A percentile compares a stretch with the other conserved stretches of the same genome.
These are phyloP conservation scores for Candida glucosophila DNA, from an alignment of 1,139 yeast species.

Conservation along the genomic window DNA sequence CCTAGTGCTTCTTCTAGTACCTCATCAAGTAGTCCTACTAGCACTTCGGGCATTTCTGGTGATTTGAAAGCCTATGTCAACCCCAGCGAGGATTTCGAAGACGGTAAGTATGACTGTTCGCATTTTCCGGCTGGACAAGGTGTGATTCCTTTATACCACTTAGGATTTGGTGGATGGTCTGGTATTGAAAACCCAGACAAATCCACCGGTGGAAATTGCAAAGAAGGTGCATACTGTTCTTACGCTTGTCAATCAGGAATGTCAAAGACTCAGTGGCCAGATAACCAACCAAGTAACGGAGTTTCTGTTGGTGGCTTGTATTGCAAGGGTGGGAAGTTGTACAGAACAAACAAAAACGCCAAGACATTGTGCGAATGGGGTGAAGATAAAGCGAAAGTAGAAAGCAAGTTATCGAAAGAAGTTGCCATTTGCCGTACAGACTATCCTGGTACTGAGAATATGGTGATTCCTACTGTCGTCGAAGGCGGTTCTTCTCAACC, in stretches of 20 bases:
- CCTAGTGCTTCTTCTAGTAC: constrained; percentile 9
- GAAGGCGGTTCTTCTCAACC: constrained; percentile 49
- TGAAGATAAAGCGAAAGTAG: constrained; percentile 50
- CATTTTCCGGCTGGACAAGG: constrained; percentile 67
- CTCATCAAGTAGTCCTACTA: constrained; percentile 10
- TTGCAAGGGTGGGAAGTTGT: constrained; percentile 62
- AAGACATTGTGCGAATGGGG: constrained; percentile 78
- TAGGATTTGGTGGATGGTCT: constrained; percentile 66
- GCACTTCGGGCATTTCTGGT: constrained; percentile 36
- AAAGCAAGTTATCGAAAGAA: constrained; percentile 42
- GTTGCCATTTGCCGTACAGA: constrained; percentile 82
- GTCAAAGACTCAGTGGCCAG: constrained; percentile 87
- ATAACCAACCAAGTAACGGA: constrained; percentile 62
- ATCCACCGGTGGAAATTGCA: constrained; percentile 58
- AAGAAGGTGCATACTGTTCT: constrained; percentile 73
- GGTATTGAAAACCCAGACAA: constrained; percentile 59
- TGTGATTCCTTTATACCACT: constrained; percentile 50
- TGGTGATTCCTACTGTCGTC: constrained; percentile 74
- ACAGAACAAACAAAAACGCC: constrained; percentile 52
- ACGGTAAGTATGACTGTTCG: constrained; percentile 55
- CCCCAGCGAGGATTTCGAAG: constrained; percentile 50
- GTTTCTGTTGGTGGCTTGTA: constrained; percentile 72
- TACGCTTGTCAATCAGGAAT: constrained; percentile 86
- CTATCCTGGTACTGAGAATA: constrained; percentile 84
- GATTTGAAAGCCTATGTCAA: constrained; percentile 44